Percentiles rank a stretch among this genome's conserved stretches.
phyloP scores from a whole-genome alignment of 176 grass and related monocot species.

The Cymbopogon citratus region DNA sequence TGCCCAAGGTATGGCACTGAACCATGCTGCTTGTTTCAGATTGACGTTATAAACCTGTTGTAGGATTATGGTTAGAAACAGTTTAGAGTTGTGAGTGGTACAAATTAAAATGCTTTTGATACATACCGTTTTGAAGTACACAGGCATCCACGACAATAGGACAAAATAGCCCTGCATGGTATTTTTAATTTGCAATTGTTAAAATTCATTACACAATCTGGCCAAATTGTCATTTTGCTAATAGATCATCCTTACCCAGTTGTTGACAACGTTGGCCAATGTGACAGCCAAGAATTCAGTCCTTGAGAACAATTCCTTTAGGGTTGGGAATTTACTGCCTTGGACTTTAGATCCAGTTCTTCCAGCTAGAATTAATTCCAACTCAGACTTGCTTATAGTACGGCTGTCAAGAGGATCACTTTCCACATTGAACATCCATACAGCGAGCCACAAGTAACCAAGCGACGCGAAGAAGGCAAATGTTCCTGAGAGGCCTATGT shows the following conservation, averaged over 20 bases:
- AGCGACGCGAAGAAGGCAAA: constrained; percentile 75
- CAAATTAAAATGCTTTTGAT: not conserved
- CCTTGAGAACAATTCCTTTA: constrained; percentile 63
- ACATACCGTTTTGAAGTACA: constrained; percentile 94
- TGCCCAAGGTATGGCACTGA: constrained; percentile 93
- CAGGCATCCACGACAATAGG: constrained; percentile 92
- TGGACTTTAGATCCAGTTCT: constrained; percentile 51
- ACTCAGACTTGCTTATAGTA: constrained; percentile 74
- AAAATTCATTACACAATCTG: not conserved
- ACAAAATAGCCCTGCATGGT: constrained; percentile 87
- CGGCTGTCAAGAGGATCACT: constrained; percentile 71
- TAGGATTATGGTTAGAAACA: constrained; percentile 18
- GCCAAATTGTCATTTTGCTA: not conserved
- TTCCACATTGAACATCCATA: constrained; percentile 68
- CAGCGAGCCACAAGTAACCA: constrained; percentile 65
- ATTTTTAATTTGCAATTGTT: constrained; percentile 9
- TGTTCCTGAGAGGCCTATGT: constrained; percentile 60
- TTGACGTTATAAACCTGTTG: constrained; percentile 93
- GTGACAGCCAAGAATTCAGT: constrained; percentile 66
- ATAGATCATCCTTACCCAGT: constrained; percentile 67
- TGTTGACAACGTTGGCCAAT: constrained; percentile 91
- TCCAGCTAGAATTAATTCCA: constrained; percentile 74
- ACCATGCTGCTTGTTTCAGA: constrained; percentile 98
- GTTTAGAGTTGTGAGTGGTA: not conserved
- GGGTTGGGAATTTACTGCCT: constrained; percentile 48